Conservation (phyloP, 169 alveolate genomes). For the Babesia ovata region DNA sequence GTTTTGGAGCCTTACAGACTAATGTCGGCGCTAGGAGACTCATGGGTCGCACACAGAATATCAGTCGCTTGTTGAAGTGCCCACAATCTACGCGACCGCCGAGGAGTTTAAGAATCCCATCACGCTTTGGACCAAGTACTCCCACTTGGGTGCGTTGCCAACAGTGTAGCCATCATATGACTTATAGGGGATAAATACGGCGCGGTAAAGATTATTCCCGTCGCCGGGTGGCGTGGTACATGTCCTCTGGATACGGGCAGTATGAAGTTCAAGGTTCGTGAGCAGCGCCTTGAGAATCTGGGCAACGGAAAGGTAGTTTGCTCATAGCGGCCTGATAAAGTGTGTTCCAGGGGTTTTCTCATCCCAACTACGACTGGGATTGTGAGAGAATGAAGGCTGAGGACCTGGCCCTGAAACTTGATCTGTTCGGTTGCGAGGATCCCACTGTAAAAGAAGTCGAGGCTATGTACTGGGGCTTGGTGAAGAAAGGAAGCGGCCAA, state of each 20-base stretch:
- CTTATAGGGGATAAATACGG: conserved; percentile 78
- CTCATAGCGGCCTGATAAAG: neutral
- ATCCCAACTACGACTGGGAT: conserved; percentile 56
- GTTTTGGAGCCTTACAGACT: neutral
- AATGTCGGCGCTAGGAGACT: conserved; percentile 22
- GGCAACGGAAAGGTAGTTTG: conserved; percentile 66
- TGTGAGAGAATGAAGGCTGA: conserved; percentile 43
- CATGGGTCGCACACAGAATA: conserved; percentile 28
- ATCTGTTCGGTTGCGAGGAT: conserved; percentile 20
- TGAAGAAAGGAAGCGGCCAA: conserved; percentile 47
- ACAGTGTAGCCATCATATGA: neutral
- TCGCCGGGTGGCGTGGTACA: conserved; percentile 75
- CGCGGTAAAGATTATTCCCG: conserved; percentile 82
- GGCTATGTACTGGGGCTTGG: conserved; percentile 68
- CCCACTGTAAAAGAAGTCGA: conserved; percentile 63
- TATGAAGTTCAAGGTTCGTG: conserved; percentile 78
- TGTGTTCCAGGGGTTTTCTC: conserved; percentile 51
- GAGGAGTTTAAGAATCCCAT: conserved; percentile 77
- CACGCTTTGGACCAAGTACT: conserved; percentile 65
- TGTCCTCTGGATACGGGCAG: conserved; percentile 70
- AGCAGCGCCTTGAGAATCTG: conserved; percentile 74
- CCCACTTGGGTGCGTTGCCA: conserved; percentile 38
- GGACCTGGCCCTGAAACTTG: conserved; percentile 3
- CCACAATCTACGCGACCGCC: conserved; percentile 73
- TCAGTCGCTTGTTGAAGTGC: conserved; percentile 60